Percentiles rank a stretch among this genome's conserved stretches.
phyloP scores from a whole-genome alignment of 1,139 yeast genomes.

The Debaryomyces sp. region DNA sequence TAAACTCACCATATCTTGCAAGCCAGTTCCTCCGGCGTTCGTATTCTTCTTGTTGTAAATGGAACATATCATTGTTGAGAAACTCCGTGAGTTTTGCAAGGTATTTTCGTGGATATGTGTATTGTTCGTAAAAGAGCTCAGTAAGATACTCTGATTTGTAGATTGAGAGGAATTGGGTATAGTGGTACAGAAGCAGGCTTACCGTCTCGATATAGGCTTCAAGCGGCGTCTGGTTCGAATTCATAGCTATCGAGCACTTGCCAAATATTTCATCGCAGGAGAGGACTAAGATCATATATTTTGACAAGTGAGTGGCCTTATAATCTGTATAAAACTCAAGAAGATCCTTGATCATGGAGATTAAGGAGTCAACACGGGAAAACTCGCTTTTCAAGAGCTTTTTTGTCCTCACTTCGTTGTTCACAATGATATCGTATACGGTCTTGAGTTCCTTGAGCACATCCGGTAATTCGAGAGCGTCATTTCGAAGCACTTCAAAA shows the following conservation, averaged over 20 bases:
- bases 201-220: slow-evolving; percentile 29
- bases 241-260: slow-evolving; percentile 18
- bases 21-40: slow-evolving; percentile 43
- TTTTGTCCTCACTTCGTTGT: slow-evolving; percentile 37
- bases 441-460: slow-evolving; percentile 34
- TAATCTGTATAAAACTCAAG: slow-evolving; percentile 23
- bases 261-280: slow-evolving; percentile 20
- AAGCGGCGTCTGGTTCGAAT: slow-evolving; percentile 19
- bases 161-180: slow-evolving; percentile 35
- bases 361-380: slow-evolving; percentile 20
- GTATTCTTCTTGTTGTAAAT: slow-evolving; percentile 38
- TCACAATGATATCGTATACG: slow-evolving; percentile 39
- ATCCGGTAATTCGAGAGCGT: slow-evolving; percentile 36
- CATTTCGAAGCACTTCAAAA: slow-evolving; percentile 37
- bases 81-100: slow-evolving; percentile 33
- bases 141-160: slow-evolving; percentile 40
- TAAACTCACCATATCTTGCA: slow-evolving; percentile 42
- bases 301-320: slow-evolving; percentile 29
- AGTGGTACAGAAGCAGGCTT: slow-evolving; percentile 38
- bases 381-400: slow-evolving; percentile 23
- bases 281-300: slow-evolving; percentile 24
- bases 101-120: slow-evolving; percentile 42
- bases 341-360: slow-evolving; percentile 18
- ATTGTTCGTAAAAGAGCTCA: slow-evolving; percentile 46
- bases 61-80: slow-evolving; percentile 35